Evolutionary conservation across 768 basidiomycete species (phyloP), one percentile per base, ranked within the genome.

Genomic region (Termitomyces sp.): DNA sequence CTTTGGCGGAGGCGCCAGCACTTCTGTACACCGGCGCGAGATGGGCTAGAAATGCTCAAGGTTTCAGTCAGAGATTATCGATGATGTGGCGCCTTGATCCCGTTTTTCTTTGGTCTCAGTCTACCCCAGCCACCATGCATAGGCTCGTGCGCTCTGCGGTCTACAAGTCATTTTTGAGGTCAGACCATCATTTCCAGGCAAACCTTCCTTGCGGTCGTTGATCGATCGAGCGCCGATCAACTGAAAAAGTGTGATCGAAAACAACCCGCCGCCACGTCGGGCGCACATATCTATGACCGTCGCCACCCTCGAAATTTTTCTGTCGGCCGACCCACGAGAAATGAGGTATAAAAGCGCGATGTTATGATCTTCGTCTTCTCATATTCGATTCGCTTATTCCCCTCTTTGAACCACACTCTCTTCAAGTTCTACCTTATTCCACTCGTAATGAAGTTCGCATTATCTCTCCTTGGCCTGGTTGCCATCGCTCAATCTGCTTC

Each of bases 381-480:
- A 54, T 52, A 36, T 11, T 47, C 31, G 29, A 29, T 9, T 46
- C 36, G 7, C 51, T 43, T 42, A 17, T 1, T 40, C 17, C 45
- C 7, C 52, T 54, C 32, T 42, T 60, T 32, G 36, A 38, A 38
- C 14, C 58, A 60, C 62, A 46, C 53, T 60, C 43, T 48, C 50
- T 57, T 25, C 25, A 25, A 25, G 25, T 25, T 42, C 20, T 40
- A 45, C 25, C 29, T 34, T 48, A 49, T 60, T 15, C 8, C 2
- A 60, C 40, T 20, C 29, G 52, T 38, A 48, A 73, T 73, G 72
- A 72, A 72, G 66, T 52, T 72, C 15, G 56, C 65, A 11, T 32
- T 32, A 31, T 59, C 63, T 15, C 50, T 70, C 51, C 34, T 72
- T 49, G 59, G 60, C 29, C 55, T 71, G 54, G 63, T 67, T 20